A percentile compares a stretch with the other conserved stretches of the same genome.
Conservation (phyloP, 78 protist genomes). For the slime mould (Dictyostelium discoideum) region dicty_2.7 NC_007088.5:3961001-3961500, state of each 20-base stretch:
- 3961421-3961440: slow-evolving; percentile 58
- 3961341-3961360: slow-evolving; percentile 93
- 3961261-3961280: slow-evolving; percentile 90
- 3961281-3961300: slow-evolving; percentile 79
- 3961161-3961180: slow-evolving; percentile 65
- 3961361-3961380: slow-evolving; percentile 92
- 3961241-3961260: slow-evolving; percentile 96
- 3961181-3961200: slow-evolving; percentile 77
- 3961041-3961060: slow-evolving; percentile 37
- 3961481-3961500: slow-evolving; percentile 75
- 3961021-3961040: slow-evolving; percentile 34
- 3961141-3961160: neutral
- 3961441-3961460: slow-evolving; percentile 60
- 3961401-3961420: slow-evolving; percentile 63
- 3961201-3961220: slow-evolving; percentile 96
- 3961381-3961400: slow-evolving; percentile 94
- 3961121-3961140: slow-evolving; percentile 9
- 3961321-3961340: slow-evolving; percentile 78
- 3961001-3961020: slow-evolving; percentile 24
- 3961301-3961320: slow-evolving; percentile 82
- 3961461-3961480: slow-evolving; percentile 76
- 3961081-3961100: slow-evolving; percentile 36
- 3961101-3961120: slow-evolving; percentile 7
- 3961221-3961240: slow-evolving; percentile 97
- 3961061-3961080: slow-evolving; percentile 33